Percentiles rank a stretch among this genome's conserved stretches.
phyloP scores from a whole-genome alignment of 2,329 filamentous ascomycete genomes.

The Mycosphaerella sp. region DNA sequence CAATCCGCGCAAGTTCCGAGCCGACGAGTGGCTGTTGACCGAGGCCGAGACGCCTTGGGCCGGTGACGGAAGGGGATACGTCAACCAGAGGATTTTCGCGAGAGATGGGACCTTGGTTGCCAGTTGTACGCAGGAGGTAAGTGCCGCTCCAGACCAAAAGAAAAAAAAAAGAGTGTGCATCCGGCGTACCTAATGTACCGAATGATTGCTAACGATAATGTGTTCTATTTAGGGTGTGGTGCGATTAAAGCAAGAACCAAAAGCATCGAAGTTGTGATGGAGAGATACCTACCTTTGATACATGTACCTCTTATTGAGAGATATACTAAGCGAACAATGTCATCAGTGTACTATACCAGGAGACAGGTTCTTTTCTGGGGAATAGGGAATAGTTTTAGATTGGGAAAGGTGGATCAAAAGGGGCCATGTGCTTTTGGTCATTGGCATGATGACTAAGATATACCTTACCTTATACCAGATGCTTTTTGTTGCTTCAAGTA shows the following conservation, averaged over 20 bases:
- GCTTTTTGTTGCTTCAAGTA: not conserved
- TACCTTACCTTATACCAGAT: not conserved
- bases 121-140: slow-evolving; percentile 71
- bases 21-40: slow-evolving; percentile 67
- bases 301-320: not conserved
- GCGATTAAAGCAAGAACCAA: slow-evolving; percentile 40
- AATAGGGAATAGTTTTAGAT: too few relatives aligned
- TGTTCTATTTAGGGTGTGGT: slow-evolving; percentile 43
- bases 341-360: too few relatives aligned
- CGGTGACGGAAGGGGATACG: slow-evolving; percentile 68
- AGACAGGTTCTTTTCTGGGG: too few relatives aligned
- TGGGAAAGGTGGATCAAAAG: too few relatives aligned
- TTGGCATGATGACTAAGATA: not conserved
- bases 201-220: slow-evolving; percentile 13
- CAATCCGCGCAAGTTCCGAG: slow-evolving; percentile 43
- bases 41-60: slow-evolving; percentile 79
- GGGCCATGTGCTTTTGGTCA: too few relatives aligned
- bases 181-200: not conserved
- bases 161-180: not conserved
- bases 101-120: slow-evolving; percentile 66
- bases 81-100: slow-evolving; percentile 67
- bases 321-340: not conserved
- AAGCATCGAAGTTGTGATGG: slow-evolving; percentile 17
- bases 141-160: slow-evolving; percentile 1
- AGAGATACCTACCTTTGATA: too few relatives aligned